These are phyloP conservation scores for Lipomyces spencermartinsiae DNA, from an alignment of 805 yeast genomes.

Conservation along the genomic window DNA sequence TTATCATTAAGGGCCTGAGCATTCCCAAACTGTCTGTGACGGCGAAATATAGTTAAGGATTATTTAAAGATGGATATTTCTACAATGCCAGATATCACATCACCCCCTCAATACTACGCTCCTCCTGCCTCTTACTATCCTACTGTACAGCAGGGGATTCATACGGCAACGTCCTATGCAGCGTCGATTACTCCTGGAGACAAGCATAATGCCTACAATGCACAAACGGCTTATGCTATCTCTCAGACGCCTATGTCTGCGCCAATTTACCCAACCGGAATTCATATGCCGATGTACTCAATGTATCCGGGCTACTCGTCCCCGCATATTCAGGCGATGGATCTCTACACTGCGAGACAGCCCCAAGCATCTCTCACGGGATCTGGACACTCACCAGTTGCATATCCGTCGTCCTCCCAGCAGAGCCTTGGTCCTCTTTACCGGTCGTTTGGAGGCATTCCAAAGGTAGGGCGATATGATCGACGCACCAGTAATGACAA, in stretches of 20 bases:
- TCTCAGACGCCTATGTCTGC: slow-evolving; percentile 17
- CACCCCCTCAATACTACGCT: slow-evolving; percentile 14
- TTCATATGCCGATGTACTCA: slow-evolving; percentile 28
- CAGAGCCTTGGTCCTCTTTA: slow-evolving; percentile 11
- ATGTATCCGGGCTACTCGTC: slow-evolving; percentile 29
- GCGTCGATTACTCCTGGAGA: slow-evolving; percentile 1
- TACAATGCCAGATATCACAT: slow-evolving; percentile 9
- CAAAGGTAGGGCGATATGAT: slow-evolving; percentile 10
- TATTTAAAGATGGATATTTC: slow-evolving; percentile 8
- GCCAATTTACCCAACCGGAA: slow-evolving; percentile 22
- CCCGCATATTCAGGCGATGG: slow-evolving; percentile 13
- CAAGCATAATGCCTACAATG: slow-evolving; percentile 11
- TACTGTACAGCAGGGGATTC: slow-evolving; percentile 1
- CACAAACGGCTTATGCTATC: slow-evolving; percentile 12
- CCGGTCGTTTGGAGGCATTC: slow-evolving; percentile 10
- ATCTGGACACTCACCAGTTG: slow-evolving; percentile 1
- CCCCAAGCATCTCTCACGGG: slow-evolving; percentile 12
- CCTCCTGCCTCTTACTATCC: slow-evolving; percentile 12
- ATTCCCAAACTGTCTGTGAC: background rate
- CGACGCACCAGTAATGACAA: slow-evolving; percentile 5
- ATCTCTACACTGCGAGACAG: slow-evolving; percentile 14
- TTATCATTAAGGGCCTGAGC: background rate
- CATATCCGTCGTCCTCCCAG: slow-evolving; percentile 10
- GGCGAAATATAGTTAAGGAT: background rate
- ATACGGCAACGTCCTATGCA: slow-evolving; percentile 4